Base-by-base conservation (phyloP, 306 rosid species). In the Fragaria ananassa region DNA sequence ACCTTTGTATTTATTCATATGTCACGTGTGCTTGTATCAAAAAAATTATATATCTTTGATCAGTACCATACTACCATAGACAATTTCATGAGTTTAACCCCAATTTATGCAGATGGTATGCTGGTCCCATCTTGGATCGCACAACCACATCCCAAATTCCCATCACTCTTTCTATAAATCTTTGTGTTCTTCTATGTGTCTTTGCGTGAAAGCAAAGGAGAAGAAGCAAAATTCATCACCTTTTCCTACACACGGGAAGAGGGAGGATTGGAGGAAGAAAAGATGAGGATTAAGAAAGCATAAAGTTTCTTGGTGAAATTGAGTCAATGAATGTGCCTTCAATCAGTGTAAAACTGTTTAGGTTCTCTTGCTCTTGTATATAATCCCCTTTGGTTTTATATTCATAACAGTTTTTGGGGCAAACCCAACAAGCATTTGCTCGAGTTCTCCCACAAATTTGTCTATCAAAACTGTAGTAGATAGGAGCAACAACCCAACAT, bases 121-220 rank as follows among this genome's bases (percentile, higher is more conserved):
- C 75, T 79, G 86, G 89, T 82, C 89, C 88, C 86, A 73, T 78
- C 78, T 91, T 39, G 91, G 90, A 91, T 86, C 80, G 21, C 87
- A 83, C 80, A 72, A 82, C 78, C 88, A 82, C 87, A 80, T 70
- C 78, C 72, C 82, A 17, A 65, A 73, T 10, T 68, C 23, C 78
- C 70, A 61, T 64, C 50, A 37, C 37, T 69, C 66, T 64, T 64
- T 64, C 14, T 29, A 13, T 10, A 71, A 27, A 61, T 49, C 66
- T 79, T 63, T 71, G 87, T 87, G 84, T 80, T 83, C 79, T 79
- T 86, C 70, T 21, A 83, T 75, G 71, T 81, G 86, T 57, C 95
- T 88, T 88, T 72, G 87, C 89, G 91, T 90, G 79, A 73, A 88
- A 90, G 91, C 87, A 72, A 92, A 88, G 87, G 75, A 68, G 10